Evolutionary conservation across 345 rosid species (phyloP), one percentile per base, ranked within the genome.

Genomic region (Lepidium sativum): DNA sequence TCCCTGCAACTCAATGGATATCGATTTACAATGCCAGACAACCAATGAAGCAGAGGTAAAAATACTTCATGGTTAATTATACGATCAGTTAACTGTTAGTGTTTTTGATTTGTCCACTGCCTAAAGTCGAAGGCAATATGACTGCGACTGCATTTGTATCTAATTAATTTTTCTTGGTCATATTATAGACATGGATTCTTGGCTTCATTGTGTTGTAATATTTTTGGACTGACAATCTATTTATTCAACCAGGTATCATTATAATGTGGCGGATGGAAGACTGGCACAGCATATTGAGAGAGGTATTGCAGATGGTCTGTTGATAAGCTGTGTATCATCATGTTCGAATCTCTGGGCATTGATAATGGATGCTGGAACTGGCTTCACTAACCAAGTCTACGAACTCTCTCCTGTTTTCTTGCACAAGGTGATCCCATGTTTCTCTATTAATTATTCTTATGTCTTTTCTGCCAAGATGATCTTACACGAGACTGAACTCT

Each of bases 1-100:
- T 88, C 71, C 94, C 99, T 65, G 96, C 99, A 54, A 85, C 88
- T 0, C 99, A 95, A 70, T 91, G 99, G 99, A 91, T 88, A 78
- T 91, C 94, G 40, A 76, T 95, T 67, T 88, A 95, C 80, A 91
- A 85, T 84, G 96, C 99, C 42, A 86, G 94, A 65, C 79, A 67
- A 72, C 96, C 99, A 43, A 95, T 95, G 97, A 95, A 95, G 70
- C 99, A 95, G 80, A 86, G 98, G 97, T 91, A 79, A 47, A 48
- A 27, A 12, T 60, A 72, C 20, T 38, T 58, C 48, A 59, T n/a
- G n/a, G n/a, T n/a, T n/a, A n/a, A n/a, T n/a, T n/a, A n/a, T n/a
- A n/a, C n/a, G n/a, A n/a, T n/a, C n/a, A n/a, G n/a, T n/a, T n/a
- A n/a, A n/a, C n/a, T n/a, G n/a, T n/a, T n/a, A n/a, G n/a, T n/a